Evolutionary conservation across 208 protist species (phyloP).

Genomic region (Trypanosoma platydactyli): DNA sequence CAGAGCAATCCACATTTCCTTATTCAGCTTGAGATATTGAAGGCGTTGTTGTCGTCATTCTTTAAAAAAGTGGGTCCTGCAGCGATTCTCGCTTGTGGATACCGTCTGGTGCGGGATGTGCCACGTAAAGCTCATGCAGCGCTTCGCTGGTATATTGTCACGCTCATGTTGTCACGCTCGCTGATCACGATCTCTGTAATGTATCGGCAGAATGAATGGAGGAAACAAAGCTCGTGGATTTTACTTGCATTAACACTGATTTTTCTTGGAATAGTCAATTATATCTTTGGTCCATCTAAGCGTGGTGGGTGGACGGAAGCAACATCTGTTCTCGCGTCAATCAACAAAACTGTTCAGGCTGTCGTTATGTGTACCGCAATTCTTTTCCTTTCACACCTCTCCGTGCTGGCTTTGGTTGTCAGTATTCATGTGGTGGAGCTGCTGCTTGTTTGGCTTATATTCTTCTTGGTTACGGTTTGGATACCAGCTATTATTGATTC

Average conservation of each 20-base stretch:
- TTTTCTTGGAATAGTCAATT: constrained; percentile 78
- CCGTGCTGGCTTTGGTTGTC: constrained; percentile 70
- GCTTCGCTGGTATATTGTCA: constrained; percentile 86
- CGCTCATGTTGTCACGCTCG: constrained; percentile 37
- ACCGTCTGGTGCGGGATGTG: constrained; percentile 64
- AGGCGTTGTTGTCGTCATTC: constrained; percentile 39
- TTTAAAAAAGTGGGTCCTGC: constrained; percentile 39
- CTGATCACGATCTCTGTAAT: constrained; percentile 46
- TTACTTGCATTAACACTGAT: constrained; percentile 41
- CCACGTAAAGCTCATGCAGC: constrained; percentile 54
- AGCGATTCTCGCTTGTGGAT: constrained; percentile 43
- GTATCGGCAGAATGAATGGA: constrained; percentile 34
- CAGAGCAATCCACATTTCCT: constrained; percentile 71
- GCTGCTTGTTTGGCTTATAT: constrained; percentile 78
- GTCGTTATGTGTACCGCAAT: constrained; percentile 54
- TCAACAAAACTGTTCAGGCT: constrained; percentile 47
- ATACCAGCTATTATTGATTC: constrained; percentile 81
- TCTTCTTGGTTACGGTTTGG: constrained; percentile 78
- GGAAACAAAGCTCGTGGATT: constrained; percentile 21
- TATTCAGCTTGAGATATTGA: constrained; percentile 76
- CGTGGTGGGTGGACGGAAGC: constrained; percentile 68
- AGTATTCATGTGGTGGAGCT: constrained; percentile 90
- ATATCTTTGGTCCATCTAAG: constrained; percentile 73
- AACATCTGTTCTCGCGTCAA: constrained; percentile 43
- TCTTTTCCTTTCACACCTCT: constrained; percentile 52